phyloP scores from a whole-genome alignment of 305 asterid species.

The Fraxinus greggii region DNA sequence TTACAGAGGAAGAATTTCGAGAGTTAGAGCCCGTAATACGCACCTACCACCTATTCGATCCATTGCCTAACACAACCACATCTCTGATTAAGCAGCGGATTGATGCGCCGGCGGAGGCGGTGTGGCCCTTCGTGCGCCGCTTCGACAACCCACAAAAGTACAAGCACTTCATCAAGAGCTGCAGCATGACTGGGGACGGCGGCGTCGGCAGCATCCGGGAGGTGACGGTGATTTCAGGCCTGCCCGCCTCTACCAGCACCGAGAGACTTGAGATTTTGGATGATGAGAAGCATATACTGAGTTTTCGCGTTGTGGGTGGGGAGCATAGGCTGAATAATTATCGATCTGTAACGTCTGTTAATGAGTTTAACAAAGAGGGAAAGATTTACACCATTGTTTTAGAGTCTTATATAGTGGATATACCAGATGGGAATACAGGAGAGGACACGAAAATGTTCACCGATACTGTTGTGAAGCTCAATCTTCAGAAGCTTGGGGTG shows the following conservation, averaged over 20 bases:
- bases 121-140: too few species aligned
- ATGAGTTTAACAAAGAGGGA: too few species aligned
- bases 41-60: conserved; percentile 64
- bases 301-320: conserved; percentile 27
- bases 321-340: too few species aligned
- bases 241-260: conserved; percentile 90
- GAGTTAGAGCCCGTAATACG: conserved; percentile 35
- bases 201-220: too few species aligned
- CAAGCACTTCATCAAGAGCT: too few species aligned
- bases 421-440: conserved; percentile 82
- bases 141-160: conserved; percentile 14
- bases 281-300: conserved; percentile 59
- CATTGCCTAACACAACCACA: conserved; percentile 73
- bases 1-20: background rate
- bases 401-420: conserved; percentile 87
- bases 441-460: conserved; percentile 90
- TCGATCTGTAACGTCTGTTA: too few species aligned
- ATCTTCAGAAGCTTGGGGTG: conserved; percentile 76
- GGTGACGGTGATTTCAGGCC: conserved; percentile 87
- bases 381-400: conserved; percentile 55
- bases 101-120: conserved; percentile 1
- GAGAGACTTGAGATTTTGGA: conserved; percentile 82
- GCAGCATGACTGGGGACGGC: too few species aligned
- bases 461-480: conserved; percentile 80
- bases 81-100: conserved; percentile 74